phyloP scores from a whole-genome alignment of 1,284 basidiomycete genomes.

The Porogramme epimiltina region DNA sequence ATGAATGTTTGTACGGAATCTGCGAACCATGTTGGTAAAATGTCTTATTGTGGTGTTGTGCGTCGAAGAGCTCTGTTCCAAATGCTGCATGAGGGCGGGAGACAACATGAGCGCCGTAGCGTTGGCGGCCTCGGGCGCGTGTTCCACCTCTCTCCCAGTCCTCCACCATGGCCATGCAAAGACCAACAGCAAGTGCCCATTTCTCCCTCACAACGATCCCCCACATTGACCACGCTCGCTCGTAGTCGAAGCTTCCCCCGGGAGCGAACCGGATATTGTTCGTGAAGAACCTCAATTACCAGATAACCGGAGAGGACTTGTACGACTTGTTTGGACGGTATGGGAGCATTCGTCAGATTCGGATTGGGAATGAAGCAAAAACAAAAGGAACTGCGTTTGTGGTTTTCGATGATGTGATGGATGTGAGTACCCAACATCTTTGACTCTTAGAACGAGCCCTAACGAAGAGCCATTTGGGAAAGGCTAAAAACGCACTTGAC shows the following conservation, averaged over 20 bases:
- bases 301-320: conserved; percentile 90
- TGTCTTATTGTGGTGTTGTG: no score
- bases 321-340: conserved; percentile 99
- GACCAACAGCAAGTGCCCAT: conserved; percentile 56
- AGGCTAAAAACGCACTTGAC: conserved; percentile 96
- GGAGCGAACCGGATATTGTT: conserved; percentile 86
- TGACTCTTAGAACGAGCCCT: conserved; percentile 13
- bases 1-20: no score
- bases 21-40: no score
- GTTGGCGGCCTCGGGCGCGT: no score
- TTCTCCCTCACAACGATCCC: neutral
- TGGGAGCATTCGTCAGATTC: conserved; percentile 94
- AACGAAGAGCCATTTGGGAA: conserved; percentile 9
- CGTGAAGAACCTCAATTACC: conserved; percentile 93
- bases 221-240: neutral
- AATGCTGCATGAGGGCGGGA: no score
- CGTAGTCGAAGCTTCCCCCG: conserved; percentile 78
- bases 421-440: conserved; percentile 52
- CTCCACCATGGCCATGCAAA: conserved; percentile 55
- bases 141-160: conserved; percentile 2
- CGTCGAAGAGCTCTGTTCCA: no score
- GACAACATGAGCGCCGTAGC: no score
- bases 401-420: conserved; percentile 89
- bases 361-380: conserved; percentile 90
- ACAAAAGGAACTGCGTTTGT: conserved; percentile 97